Base-by-base conservation (phyloP, 164 flowering plant species). In the Cinnamomum micranthum region DNA sequence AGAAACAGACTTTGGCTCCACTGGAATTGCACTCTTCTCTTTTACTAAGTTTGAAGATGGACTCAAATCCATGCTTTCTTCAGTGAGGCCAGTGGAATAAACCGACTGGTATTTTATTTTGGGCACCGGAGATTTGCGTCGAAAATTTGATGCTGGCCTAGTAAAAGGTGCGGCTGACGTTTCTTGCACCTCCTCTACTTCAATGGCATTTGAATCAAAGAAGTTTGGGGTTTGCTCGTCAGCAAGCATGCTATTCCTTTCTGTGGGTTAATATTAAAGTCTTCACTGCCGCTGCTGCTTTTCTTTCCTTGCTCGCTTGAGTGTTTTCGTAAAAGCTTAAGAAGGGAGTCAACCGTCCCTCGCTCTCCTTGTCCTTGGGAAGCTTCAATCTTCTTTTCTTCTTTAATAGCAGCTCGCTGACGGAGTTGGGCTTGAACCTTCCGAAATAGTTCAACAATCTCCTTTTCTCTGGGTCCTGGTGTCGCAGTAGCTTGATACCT, bases 321-420 rank as follows among this genome's bases (percentile, higher is more conserved):
- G 80, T 93, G 97, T 72, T 92, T 91, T 74, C 92, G 80, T 59
- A 93, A 77, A 71, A 93, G 84, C 73, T 91, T 89, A 25, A 95
- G 90, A 71, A 92, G 97, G 66, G 97, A 89, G 82, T 90, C 94
- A 28, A 91, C 97, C n/a, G 95, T 89, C 71, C 88, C 97, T 77
- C 82, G 88, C 78, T 86, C 90, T 82, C 85, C 82, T 64, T 85
- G 81, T 78, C 84, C 94, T 78, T 84, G 80, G 17, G 80, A 50
- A 28, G 87, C 77, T 80, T 89, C 94, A 63, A 67, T 77, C 85
- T 83, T 90, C 83, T 86, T 90, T 52, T 85, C 92, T 81, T 89
- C 94, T 83, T 88, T 92, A 27, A 78, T 68, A n/a, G 91, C 92
- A 50, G 95, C 89, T 76, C 94, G 81, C 82, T 91, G 92, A 41